Evolutionary conservation across 2,329 filamentous ascomycete genomes (phyloP), one percentile per base, ranked within the genome.

Genomic region (Trichoderma guizhouense): DNA sequence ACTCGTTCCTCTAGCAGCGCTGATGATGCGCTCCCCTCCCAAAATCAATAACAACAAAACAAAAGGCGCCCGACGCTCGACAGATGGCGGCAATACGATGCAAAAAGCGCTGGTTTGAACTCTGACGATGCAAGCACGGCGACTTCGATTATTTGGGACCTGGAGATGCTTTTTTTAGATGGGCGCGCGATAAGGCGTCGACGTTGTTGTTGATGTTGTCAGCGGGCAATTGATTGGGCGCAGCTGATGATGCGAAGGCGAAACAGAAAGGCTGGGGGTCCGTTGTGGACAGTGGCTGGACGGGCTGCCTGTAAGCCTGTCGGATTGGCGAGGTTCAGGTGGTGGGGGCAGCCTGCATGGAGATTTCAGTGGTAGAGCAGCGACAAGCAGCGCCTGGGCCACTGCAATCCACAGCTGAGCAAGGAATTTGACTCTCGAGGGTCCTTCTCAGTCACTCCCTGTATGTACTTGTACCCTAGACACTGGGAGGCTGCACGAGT

Each of bases 231-330:
- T 68, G 70, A 65, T 67, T 68, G 57, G 24, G 53, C 39, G 61
- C 57, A 64, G 69, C 51, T 32, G 39, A 26, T 66, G 60, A 26
- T 68, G 63, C 30, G 65, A 71, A 62, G 65, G 32, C 57, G 69
- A 73, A 73, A 73, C 68, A 32, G 61, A 73, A 73, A 73, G 71
- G 71, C 71, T 73, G 71, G 71, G 58, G 57, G 36, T 43, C 39
- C 61, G 63, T 71, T 66, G 71, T 36, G 55, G 62, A 36, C 43
- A 64, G 72, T 73, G 72, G 72, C 72, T 73, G 72, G 72, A 21
- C 14, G 72, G 72, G 15, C 14, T 60, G 57, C 57, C 55, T 69
- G 66, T 43, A 39, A 55, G 39, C 32, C 51, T 34, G 63, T 53
- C 18, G 65, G 65, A 43, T 43, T 57, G 65, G 65, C 53, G 65